Percentiles rank a stretch among this genome's conserved stretches.
These are phyloP conservation scores for Torulaspora pretoriensis DNA, from an alignment of 1,139 yeast genomes.

Conservation along the genomic window DNA sequence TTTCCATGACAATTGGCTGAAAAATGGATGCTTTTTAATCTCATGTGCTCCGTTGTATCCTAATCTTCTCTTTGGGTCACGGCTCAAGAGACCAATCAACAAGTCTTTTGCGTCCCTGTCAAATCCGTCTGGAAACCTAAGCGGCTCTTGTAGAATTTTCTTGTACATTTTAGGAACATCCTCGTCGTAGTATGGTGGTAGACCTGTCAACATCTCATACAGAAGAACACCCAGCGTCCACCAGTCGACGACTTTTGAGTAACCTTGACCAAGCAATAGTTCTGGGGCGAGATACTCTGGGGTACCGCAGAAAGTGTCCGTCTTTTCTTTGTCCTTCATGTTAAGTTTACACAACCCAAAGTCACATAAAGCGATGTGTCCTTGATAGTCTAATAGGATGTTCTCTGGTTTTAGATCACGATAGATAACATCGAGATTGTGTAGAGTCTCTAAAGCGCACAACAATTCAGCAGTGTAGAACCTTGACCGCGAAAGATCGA, in stretches of 20 bases:
- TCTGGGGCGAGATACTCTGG: slow-evolving; percentile 98
- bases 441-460: slow-evolving; percentile 88
- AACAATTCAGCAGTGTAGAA: slow-evolving; percentile 92
- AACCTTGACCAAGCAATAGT: slow-evolving; percentile 83
- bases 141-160: slow-evolving; percentile 83
- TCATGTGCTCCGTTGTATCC: slow-evolving; percentile 79
- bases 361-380: slow-evolving; percentile 96
- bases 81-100: slow-evolving; percentile 66
- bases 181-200: slow-evolving; percentile 95
- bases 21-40: slow-evolving; percentile 81
- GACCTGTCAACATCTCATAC: slow-evolving; percentile 93
- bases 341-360: slow-evolving; percentile 93
- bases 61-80: slow-evolving; percentile 79
- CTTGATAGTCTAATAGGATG: slow-evolving; percentile 87
- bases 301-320: slow-evolving; percentile 94
- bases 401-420: slow-evolving; percentile 96
- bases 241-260: slow-evolving; percentile 93
- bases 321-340: slow-evolving; percentile 83
- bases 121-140: slow-evolving; percentile 82
- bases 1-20: slow-evolving; percentile 88
- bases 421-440: slow-evolving; percentile 85
- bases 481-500: slow-evolving; percentile 82
- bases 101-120: slow-evolving; percentile 87
- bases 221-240: slow-evolving; percentile 94
- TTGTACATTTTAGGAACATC: slow-evolving; percentile 93